These are phyloP conservation scores for Pezicula radicicola DNA, from an alignment of 2,329 filamentous ascomycete genomes.

Conservation along the genomic window DNA sequence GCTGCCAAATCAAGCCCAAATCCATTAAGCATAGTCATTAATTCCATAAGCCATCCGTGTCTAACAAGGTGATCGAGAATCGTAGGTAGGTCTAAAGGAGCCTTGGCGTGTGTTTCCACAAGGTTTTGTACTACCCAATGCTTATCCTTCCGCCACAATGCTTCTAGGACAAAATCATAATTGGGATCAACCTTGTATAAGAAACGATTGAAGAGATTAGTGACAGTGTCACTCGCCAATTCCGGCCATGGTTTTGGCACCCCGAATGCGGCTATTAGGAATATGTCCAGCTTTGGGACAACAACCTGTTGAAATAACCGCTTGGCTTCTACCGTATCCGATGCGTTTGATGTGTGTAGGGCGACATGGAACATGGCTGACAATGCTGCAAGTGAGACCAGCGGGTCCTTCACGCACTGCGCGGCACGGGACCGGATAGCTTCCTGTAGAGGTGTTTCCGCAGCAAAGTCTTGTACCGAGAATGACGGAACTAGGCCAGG, in stretches of 20 bases:
- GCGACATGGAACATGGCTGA: constrained; percentile 65
- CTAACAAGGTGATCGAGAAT: constrained; percentile 79
- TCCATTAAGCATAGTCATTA: constrained; percentile 63
- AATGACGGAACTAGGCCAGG: constrained; percentile 80
- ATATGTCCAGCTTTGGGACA: constrained; percentile 73
- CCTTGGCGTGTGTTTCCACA: constrained; percentile 69
- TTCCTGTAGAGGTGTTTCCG: constrained; percentile 43
- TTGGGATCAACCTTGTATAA: constrained; percentile 74
- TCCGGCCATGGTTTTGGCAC: constrained; percentile 75
- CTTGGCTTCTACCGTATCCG: constrained; percentile 60
- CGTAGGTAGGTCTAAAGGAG: constrained; percentile 63
- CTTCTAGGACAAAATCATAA: constrained; percentile 86
- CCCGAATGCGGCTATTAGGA: constrained; percentile 74
- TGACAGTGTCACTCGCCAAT: constrained; percentile 72
- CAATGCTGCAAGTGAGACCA: constrained; percentile 84
- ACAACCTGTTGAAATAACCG: constrained; percentile 65
- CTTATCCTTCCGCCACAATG: constrained; percentile 86
- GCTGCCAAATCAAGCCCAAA: constrained; percentile 87
- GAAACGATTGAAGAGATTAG: constrained; percentile 79
- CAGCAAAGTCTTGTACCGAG: constrained; percentile 59
- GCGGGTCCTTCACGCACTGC: constrained; percentile 75
- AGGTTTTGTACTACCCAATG: constrained; percentile 82
- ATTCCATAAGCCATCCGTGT: constrained; percentile 79
- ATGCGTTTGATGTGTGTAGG: constrained; percentile 57
- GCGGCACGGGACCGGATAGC: constrained; percentile 58